Evolutionary conservation across 2,329 filamentous ascomycete genomes (phyloP).

Genomic region (Coleophoma eucalyptorum): DNA sequence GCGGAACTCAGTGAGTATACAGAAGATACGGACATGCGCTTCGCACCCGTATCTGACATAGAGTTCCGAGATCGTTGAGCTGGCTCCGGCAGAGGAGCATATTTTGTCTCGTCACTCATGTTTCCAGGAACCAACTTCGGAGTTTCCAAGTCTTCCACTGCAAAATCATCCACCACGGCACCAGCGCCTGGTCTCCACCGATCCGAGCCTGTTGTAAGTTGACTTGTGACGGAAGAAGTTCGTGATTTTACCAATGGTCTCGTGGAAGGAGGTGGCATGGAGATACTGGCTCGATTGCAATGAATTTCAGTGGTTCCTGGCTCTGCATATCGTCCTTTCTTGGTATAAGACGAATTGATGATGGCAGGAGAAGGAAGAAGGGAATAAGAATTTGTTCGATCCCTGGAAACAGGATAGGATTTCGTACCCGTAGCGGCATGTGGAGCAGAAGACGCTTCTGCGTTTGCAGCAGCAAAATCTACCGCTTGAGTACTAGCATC

Average conservation of each 20-base stretch:
- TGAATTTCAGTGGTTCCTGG: conserved; percentile 53
- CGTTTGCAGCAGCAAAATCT: not conserved
- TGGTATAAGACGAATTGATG: conserved; percentile 29
- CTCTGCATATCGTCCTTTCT: conserved; percentile 57
- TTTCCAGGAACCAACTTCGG: conserved; percentile 37
- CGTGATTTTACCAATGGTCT: conserved; percentile 35
- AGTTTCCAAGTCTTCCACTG: conserved; percentile 45
- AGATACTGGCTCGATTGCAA: conserved; percentile 57
- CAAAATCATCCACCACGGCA: conserved; percentile 32
- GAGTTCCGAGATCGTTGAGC: conserved; percentile 42
- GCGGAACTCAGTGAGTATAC: conserved; percentile 66
- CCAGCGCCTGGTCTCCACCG: conserved; percentile 36
- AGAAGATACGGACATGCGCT: conserved; percentile 70
- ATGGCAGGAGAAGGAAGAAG: conserved; percentile 40
- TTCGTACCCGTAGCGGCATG: not conserved
- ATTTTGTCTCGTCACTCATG: conserved; percentile 22
- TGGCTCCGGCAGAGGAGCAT: conserved; percentile 40
- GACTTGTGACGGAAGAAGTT: conserved; percentile 24
- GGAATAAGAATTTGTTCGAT: conserved; percentile 22
- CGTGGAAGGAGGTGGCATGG: conserved; percentile 56
- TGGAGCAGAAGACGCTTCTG: not conserved
- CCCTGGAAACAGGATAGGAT: conserved; percentile 1
- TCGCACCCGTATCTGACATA: conserved; percentile 48
- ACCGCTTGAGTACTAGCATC: not conserved
- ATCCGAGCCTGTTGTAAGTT: conserved; percentile 36